These are phyloP conservation scores for Deinandra increscens DNA, from an alignment of 129 eudicot species.

Conservation along the genomic window DNA sequence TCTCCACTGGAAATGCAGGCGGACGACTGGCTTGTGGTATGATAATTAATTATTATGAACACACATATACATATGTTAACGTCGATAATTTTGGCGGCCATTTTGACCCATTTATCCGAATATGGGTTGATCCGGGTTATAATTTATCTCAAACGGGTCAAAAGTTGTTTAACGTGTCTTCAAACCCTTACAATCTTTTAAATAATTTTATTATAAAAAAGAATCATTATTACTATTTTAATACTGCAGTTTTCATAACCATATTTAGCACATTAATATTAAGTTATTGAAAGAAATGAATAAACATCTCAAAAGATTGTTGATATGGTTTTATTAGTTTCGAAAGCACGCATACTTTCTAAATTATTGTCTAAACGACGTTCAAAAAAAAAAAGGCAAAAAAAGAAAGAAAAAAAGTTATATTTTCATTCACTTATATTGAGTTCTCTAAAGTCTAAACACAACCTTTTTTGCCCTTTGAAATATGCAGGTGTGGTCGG, in stretches of 20 bases:
- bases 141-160: neutral
- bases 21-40: constrained; percentile 96
- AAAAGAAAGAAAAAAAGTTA: no score
- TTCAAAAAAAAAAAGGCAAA: no score
- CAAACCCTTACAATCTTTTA: neutral
- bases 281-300: neutral
- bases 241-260: neutral
- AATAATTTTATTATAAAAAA: neutral
- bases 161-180: no score
- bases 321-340: neutral
- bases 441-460: constrained; percentile 7
- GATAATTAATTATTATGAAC: constrained; percentile 9
- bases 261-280: neutral
- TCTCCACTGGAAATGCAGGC: constrained; percentile 93
- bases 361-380: no score
- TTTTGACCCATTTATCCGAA: no score
- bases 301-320: neutral
- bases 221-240: neutral
- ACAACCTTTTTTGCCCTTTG: neutral
- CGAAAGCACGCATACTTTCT: neutral
- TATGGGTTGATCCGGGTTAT: no score
- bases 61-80: neutral
- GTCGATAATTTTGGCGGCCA: neutral
- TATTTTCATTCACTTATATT: neutral
- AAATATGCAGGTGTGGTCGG: constrained; percentile 65